Base-by-base conservation (phyloP, 352 stramenopile genomes). In the Halophytophthora polymorphica region DNA sequence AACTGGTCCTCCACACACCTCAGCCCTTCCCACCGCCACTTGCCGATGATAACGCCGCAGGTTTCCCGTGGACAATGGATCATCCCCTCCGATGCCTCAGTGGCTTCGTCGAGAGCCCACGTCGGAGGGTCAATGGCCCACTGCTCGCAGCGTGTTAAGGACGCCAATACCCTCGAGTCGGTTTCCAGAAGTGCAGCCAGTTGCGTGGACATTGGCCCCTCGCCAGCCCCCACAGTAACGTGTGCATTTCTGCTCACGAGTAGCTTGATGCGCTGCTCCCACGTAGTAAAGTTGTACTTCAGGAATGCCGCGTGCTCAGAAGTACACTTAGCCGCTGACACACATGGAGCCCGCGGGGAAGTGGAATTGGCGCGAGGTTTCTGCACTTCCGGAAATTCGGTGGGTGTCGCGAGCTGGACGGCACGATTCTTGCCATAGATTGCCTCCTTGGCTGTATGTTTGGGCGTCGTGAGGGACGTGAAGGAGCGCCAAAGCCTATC, bases 1-100 rank as follows among this genome's bases (percentile, higher is more conserved):
- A 21, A 25, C 3, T 5, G 47, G 25, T 38, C 11, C 19, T 15
- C 14, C 4, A 63, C 62, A 45, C 51, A 79, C 71, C 62, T 72
- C 19, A 64, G 38, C 22, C 64, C 68, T 44, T 81, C 69, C 74
- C 74, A 86, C n/a, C 50, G 56, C 71, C 70, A 86, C 41, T 86
- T 54, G 0, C 75, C 75, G 14, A 86, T 62, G 25, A 70, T 41
- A 1, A 53, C 56, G 12, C 38, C 52, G 47, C 75, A 86, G 3
- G 23, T 44, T 25, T 65, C 43, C 44, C 69, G 80, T 23, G 70
- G 72, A 56, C 75, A 86, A 22, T 49, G 50, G 43, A 86, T 69
- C 38, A 48, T 19, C 6, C 75, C 75, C 12, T 64, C 53, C 13
- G 52, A 31, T 10, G 40, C 36, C 25, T 49, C 25, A 21, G 21